phyloP scores from a whole-genome alignment of 768 basidiomycete genomes.

The Amanita rubescens region DNA sequence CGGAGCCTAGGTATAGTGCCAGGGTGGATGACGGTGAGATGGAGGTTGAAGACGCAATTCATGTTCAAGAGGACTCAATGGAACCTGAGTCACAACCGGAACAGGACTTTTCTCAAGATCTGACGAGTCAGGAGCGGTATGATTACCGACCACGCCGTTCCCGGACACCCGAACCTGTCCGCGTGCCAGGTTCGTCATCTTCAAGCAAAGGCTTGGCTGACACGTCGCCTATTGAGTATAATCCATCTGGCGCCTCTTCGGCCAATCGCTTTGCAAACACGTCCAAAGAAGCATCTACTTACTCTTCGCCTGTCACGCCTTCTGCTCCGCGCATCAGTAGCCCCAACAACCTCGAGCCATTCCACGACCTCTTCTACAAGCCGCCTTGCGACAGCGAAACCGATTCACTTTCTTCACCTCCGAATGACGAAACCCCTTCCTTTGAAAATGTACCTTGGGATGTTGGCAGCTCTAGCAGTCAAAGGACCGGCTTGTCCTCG shows the following conservation, averaged over 20 bases:
- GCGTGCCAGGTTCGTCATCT: too few relatives aligned
- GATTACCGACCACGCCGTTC: conserved; percentile 1
- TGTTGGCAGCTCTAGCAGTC: conserved; percentile 18
- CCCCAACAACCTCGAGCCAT: conserved; percentile 64
- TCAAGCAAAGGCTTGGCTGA: neutral
- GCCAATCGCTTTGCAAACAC: neutral
- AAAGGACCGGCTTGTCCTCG: conserved; percentile 36
- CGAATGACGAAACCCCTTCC: too few relatives aligned
- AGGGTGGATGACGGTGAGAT: conserved; percentile 45
- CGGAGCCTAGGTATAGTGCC: conserved; percentile 13
- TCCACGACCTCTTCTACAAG: conserved; percentile 67
- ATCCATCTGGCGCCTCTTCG: neutral
- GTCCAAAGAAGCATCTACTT: neutral
- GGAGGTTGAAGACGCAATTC: conserved; percentile 18
- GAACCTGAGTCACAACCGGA: neutral
- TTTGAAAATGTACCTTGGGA: conserved; percentile 25
- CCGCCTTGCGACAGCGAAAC: conserved; percentile 28
- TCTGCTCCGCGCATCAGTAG: conserved; percentile 34
- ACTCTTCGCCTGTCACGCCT: neutral
- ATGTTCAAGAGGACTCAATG: too few relatives aligned
- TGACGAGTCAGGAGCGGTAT: neutral
- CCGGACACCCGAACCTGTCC: neutral
- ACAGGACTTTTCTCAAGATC: too few relatives aligned
- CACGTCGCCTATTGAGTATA: neutral
- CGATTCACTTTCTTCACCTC: conserved; percentile 16